These are phyloP conservation scores for Tetrapisispora taiwanensis DNA, from an alignment of 805 yeast species.

Conservation along the genomic window DNA sequence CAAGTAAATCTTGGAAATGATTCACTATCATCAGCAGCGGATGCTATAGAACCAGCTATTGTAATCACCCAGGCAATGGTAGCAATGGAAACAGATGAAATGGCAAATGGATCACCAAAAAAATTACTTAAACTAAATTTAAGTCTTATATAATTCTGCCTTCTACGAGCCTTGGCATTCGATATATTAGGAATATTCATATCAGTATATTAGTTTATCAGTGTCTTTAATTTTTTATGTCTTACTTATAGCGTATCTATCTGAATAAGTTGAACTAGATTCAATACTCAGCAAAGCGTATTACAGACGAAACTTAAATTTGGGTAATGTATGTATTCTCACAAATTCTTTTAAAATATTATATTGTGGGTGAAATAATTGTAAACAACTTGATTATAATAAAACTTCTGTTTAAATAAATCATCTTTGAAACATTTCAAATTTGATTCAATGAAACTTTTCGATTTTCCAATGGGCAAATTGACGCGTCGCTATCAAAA, in stretches of 20 bases:
- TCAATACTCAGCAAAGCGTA: too few species aligned
- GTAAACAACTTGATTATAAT: too few species aligned
- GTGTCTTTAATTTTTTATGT: too few species aligned
- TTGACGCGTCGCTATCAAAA: not conserved
- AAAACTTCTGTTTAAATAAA: too few species aligned
- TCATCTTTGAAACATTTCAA: not conserved
- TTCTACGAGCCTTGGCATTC: constrained; percentile 19
- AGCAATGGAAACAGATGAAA: constrained; percentile 68
- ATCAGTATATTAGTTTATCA: too few species aligned
- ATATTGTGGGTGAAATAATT: too few species aligned
- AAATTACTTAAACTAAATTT: constrained; percentile 38
- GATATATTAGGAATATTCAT: constrained; percentile 12
- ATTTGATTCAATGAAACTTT: too few species aligned
- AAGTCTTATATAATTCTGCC: constrained; percentile 15
- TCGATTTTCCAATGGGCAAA: not conserved
- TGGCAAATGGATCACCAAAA: constrained; percentile 78
- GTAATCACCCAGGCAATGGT: constrained; percentile 79
- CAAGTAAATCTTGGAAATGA: constrained; percentile 77
- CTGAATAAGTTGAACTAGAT: too few species aligned
- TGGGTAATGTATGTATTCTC: too few species aligned
- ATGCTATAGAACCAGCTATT: constrained; percentile 72
- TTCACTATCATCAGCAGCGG: constrained; percentile 30
- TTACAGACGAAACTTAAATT: too few species aligned
- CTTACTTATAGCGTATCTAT: too few species aligned
- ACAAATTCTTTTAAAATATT: too few species aligned